Evolutionary conservation across 139 green algal genomes (phyloP).

Genomic region (Tetraselmis striata): DNA sequence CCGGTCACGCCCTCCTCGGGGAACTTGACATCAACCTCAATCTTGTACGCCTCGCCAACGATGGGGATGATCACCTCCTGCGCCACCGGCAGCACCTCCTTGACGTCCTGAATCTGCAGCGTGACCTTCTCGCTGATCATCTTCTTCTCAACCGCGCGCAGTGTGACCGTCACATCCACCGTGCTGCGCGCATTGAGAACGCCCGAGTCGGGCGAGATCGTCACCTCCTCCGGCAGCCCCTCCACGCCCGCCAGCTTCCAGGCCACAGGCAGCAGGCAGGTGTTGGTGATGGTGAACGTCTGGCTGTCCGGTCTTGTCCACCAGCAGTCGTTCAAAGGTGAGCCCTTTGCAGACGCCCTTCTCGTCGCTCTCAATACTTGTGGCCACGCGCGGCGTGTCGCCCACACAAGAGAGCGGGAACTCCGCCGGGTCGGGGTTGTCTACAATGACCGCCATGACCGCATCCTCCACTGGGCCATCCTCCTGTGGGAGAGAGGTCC

Average conservation of each 20-base stretch:
- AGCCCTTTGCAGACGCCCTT: not conserved
- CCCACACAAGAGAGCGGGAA: constrained; percentile 59
- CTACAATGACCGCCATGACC: constrained; percentile 49
- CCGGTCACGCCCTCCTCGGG: constrained; percentile 27
- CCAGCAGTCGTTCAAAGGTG: constrained; percentile 61
- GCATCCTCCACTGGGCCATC: constrained; percentile 41
- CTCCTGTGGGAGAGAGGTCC: not conserved
- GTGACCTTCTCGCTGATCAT: constrained; percentile 38
- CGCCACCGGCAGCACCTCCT: constrained; percentile 38
- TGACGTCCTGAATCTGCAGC: constrained; percentile 38
- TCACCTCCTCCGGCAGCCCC: constrained; percentile 49
- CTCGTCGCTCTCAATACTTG: constrained; percentile 17
- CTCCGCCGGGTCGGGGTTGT: constrained; percentile 61
- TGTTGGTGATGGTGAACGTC: constrained; percentile 58
- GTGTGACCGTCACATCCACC: constrained; percentile 44
- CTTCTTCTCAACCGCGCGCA: constrained; percentile 49
- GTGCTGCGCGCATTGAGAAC: constrained; percentile 40
- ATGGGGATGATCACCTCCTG: constrained; percentile 47
- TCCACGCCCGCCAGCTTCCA: constrained; percentile 53
- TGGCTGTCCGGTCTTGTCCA: constrained; percentile 46
- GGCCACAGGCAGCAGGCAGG: constrained; percentile 60
- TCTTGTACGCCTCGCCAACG: constrained; percentile 67
- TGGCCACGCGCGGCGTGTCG: constrained; percentile 42
- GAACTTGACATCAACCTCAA: constrained; percentile 59
- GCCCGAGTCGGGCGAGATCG: constrained; percentile 30